These are phyloP conservation scores for Sporisorium graminicola DNA, from an alignment of 1,284 basidiomycete genomes.

Conservation along the genomic window DNA sequence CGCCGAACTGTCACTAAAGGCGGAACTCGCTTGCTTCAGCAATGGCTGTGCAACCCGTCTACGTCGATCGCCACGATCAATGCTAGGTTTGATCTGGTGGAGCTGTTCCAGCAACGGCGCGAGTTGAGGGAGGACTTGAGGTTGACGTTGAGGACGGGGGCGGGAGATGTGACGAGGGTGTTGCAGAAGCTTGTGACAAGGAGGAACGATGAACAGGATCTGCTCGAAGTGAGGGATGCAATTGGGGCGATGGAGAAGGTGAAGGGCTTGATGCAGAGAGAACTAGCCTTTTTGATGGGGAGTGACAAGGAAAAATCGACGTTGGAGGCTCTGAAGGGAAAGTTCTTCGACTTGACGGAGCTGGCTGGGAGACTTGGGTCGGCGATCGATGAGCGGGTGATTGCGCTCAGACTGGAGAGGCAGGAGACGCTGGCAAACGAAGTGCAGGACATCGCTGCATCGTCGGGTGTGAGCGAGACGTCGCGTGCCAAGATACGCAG, in stretches of 20 bases:
- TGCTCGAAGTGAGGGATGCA: slow-evolving; percentile 65
- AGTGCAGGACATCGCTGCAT: slow-evolving; percentile 34
- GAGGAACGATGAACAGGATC: slow-evolving; percentile 65
- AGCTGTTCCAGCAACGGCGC: slow-evolving; percentile 36
- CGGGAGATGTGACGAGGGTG: slow-evolving; percentile 62
- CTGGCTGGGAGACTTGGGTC: slow-evolving; percentile 51
- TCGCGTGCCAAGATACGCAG: slow-evolving; percentile 13
- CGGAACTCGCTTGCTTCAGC: slow-evolving; percentile 59
- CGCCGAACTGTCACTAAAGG: slow-evolving; percentile 65
- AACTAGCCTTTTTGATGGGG: slow-evolving; percentile 4
- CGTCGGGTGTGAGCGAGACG: background rate
- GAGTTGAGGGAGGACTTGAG: slow-evolving; percentile 60
- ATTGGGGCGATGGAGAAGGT: slow-evolving; percentile 43
- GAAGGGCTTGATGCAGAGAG: slow-evolving; percentile 17
- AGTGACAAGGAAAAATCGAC: slow-evolving; percentile 4
- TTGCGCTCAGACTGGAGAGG: slow-evolving; percentile 54
- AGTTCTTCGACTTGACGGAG: slow-evolving; percentile 32
- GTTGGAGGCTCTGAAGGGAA: slow-evolving; percentile 18
- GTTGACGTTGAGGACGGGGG: slow-evolving; percentile 33
- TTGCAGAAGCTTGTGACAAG: slow-evolving; percentile 60
- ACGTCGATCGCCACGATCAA: slow-evolving; percentile 53
- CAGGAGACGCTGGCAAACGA: slow-evolving; percentile 53
- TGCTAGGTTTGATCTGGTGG: slow-evolving; percentile 56
- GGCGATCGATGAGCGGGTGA: slow-evolving; percentile 68
- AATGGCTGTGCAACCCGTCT: slow-evolving; percentile 64